Evolutionary conservation across 1,284 basidiomycete genomes (phyloP).

Genomic region (Ganoderma sp.): DNA sequence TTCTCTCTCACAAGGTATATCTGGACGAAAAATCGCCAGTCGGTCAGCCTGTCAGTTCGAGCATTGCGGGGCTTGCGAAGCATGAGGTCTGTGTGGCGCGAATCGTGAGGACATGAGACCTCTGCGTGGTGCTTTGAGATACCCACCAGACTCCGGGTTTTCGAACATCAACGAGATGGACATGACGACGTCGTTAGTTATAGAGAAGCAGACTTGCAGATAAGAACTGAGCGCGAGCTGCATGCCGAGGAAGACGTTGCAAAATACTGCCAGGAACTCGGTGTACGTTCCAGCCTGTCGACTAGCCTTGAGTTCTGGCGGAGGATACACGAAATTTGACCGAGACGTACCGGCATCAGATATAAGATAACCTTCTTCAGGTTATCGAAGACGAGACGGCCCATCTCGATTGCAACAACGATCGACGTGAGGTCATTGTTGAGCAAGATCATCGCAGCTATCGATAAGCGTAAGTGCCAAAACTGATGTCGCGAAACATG

Average conservation of each 20-base stretch:
- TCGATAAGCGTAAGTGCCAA: no score
- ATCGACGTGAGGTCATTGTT: constrained; percentile 58
- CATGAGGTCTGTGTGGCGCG: constrained; percentile 44
- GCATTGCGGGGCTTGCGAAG: constrained; percentile 68
- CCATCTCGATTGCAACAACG: constrained; percentile 57
- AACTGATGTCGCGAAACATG: no score
- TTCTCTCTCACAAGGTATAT: constrained; percentile 68
- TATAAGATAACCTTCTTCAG: constrained; percentile 61
- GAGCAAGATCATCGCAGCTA: constrained; percentile 55
- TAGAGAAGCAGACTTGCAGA: constrained; percentile 53
- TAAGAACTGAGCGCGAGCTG: constrained; percentile 51
- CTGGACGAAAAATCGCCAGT: constrained; percentile 60
- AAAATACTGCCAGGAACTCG: constrained; percentile 72
- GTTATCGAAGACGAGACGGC: constrained; percentile 72
- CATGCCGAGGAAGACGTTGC: constrained; percentile 55
- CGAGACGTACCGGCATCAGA: constrained; percentile 49
- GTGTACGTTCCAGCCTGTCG: constrained; percentile 51
- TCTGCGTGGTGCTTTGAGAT: background rate
- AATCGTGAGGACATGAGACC: constrained; percentile 23
- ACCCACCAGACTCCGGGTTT: constrained; percentile 54
- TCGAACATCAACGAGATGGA: constrained; percentile 59
- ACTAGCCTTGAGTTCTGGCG: background rate
- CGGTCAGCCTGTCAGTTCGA: constrained; percentile 57
- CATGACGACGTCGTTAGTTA: constrained; percentile 55
- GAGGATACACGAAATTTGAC: no score